Evolutionary conservation across 768 basidiomycete genomes (phyloP), one percentile per base, ranked within the genome.

Genomic region (Psilocybe tampanensis): DNA sequence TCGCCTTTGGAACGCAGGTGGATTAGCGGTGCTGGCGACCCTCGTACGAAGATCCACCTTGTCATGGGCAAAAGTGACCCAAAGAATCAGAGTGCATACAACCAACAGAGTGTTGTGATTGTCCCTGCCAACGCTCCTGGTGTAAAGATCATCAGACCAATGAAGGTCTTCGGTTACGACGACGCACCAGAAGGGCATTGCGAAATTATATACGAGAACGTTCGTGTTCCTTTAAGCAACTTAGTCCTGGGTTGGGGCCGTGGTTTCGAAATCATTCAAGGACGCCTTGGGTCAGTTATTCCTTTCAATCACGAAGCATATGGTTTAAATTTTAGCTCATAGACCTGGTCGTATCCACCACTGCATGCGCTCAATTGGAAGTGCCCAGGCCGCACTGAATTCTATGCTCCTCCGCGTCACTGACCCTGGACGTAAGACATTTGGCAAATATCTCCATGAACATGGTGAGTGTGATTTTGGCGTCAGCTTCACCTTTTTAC

Each of bases 221-320:
- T 98, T 23, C 86, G 92, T 32, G 89, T 99, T 17, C 94, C 94
- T 8, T 70, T 92, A 56, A 74, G 76, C 52, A 95, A 95, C 69
- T 70, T 98, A 47, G 83, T 99, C 13, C 81, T 91, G 21, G 96
- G 96, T 4, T 95, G 95, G 91, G 95, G 97, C 13, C 82, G 83
- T 61, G 97, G 97, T 5, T 99, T 99, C 64, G 97, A 98, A 84
- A 94, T 95, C 61, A 92, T 98, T 59, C 95, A 98, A 84, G 95
- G 95, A 42, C 92, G 95, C 60, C 86, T 98, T 51, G 95, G 95
- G 91, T 90, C 69, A 45, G 81, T 9, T 4, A 29, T 9, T 9
- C 9, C 29, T 29, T 4, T 29, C 29, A 5, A 29, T 29, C 29
- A 29, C 29, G 9, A 29, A 5, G 29, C 9, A 4, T 5, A 29